Evolutionary conservation across 305 asterid genomes (phyloP), one percentile per base, ranked within the genome.

Genomic region (Fraxinus nigra): DNA sequence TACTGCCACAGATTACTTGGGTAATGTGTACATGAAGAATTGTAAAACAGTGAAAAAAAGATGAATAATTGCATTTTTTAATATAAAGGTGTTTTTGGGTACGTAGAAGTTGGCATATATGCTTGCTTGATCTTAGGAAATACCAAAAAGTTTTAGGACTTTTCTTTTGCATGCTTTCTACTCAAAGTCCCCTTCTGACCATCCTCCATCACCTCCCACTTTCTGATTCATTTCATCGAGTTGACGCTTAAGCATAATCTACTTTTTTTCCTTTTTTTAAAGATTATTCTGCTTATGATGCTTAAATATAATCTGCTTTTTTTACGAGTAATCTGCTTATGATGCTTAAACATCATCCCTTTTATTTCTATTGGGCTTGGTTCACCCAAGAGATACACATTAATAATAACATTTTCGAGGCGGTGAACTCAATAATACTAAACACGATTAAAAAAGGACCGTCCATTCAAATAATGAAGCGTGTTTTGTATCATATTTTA

Each of bases 151-250:
- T 81, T 77, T 84, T 82, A 0, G 63, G 48, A 28, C 67, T 43
- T 81, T 80, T 89, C 87, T 84, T 87, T 93, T 89, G 92, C 97
- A 93, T 94, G 86, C 94, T 94, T 93, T 91, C 91, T 83, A 92
- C 97, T 93, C 97, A 89, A 93, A 88, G 79, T 24, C 26, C 72
- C 75, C 87, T 76, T 70, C 72, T 76, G 79, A 26, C 38, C 20
- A 38, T 40, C 51, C 75, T 9, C 80, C 80, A 37, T 28, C 76
- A 13, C 65, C 75, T 78, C 46, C 80, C 70, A 78, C 88, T 82
- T 78, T 83, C 82, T 81, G 63, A 51, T 24, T 2, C 65, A 59
- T 78, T 4, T 76, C 10, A 2, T 40, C 40, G 20, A 37, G 18
- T 51, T 24, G 9, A 37, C 5, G 40, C 10, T 3, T 10, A 69